These are phyloP conservation scores for Fragaria iinumae DNA, from an alignment of 306 rosid genomes.

Conservation along the genomic window DNA sequence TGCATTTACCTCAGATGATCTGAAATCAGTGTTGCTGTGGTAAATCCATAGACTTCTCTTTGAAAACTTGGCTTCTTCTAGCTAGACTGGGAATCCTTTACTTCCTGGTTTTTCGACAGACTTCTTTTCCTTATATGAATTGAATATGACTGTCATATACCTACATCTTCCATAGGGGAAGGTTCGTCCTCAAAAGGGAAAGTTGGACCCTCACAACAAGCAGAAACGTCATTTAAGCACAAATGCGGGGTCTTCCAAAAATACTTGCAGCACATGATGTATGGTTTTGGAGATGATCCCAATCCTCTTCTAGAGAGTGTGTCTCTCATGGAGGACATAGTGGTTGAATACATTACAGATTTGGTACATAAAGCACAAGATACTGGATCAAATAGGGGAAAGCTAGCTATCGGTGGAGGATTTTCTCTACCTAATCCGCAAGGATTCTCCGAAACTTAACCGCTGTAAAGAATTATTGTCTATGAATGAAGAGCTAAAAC, in stretches of 20 bases:
- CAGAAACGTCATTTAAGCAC: constrained; percentile 77
- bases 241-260: constrained; percentile 87
- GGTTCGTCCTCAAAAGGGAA: constrained; percentile 65
- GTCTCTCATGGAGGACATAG: constrained; percentile 30
- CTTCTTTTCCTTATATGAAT: no score
- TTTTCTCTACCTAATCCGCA: constrained; percentile 82
- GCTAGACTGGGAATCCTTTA: no score
- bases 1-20: no score
- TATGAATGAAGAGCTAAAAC: constrained; percentile 90
- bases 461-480: constrained; percentile 78
- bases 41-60: no score
- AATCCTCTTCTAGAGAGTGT: constrained; percentile 26
- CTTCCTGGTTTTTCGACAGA: no score
- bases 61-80: no score
- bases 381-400: constrained; percentile 85
- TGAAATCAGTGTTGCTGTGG: no score
- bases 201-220: constrained; percentile 68
- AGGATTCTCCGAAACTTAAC: constrained; percentile 80
- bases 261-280: constrained; percentile 97
- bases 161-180: constrained; percentile 30
- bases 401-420: constrained; percentile 87
- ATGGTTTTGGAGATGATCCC: constrained; percentile 88
- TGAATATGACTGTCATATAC: no score
- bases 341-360: constrained; percentile 83
- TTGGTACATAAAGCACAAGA: constrained; percentile 93